These are phyloP conservation scores for Botrytis sinoallii DNA, from an alignment of 2,329 filamentous ascomycete species.

Conservation along the genomic window DNA sequence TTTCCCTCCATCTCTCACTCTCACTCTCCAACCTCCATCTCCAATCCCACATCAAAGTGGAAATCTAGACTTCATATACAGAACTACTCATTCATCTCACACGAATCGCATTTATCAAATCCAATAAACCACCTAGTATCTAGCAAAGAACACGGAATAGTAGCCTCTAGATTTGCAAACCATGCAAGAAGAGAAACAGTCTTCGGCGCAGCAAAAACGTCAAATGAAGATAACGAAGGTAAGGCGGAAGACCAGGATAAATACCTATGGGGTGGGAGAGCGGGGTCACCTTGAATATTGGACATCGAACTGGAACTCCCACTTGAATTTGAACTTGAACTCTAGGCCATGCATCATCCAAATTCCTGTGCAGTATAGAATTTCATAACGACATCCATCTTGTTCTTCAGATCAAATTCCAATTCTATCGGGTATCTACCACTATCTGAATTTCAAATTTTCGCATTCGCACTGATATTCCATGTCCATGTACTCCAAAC, in stretches of 20 bases:
- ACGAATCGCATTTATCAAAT: background rate
- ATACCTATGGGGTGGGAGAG: background rate
- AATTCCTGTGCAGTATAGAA: background rate
- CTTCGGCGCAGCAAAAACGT: background rate
- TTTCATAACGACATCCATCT: background rate
- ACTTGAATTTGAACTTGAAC: background rate
- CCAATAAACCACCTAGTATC: background rate
- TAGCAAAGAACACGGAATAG: background rate
- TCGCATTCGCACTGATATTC: background rate
- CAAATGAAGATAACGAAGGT: background rate
- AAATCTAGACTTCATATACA: background rate
- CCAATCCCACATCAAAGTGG: fast-evolving
- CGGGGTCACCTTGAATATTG: background rate
- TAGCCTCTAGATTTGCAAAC: background rate
- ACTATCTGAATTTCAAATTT: background rate
- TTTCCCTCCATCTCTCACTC: no score
- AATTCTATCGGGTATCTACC: constrained; percentile 12
- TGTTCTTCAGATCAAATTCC: background rate
- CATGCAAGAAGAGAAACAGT: background rate
- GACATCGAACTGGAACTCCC: background rate
- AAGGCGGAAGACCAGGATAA: background rate
- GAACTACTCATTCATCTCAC: background rate
- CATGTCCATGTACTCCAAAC: background rate
- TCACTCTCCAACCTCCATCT: fast-evolving
- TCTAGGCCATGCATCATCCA: background rate